phyloP scores from a whole-genome alignment of 768 basidiomycete species.

The Termitomyces sp. region DNA sequence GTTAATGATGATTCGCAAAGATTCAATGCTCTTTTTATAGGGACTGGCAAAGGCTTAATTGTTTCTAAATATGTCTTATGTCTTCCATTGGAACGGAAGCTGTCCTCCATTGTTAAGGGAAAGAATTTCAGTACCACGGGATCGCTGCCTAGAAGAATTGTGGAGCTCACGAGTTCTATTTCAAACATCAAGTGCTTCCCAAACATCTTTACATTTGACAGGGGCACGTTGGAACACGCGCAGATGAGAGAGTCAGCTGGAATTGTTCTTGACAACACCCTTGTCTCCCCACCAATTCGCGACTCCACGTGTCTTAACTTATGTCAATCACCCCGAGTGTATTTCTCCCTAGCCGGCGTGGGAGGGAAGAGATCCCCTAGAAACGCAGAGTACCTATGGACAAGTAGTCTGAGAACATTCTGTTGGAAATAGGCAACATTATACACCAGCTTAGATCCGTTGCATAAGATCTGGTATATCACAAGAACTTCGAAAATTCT shows the following conservation, averaged over 20 bases:
- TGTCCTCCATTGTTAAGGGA: background rate
- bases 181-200: background rate
- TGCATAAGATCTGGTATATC: background rate
- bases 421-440: background rate
- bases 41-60: background rate
- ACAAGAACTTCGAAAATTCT: background rate
- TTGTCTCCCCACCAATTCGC: background rate
- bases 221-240: conserved; percentile 1
- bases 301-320: background rate
- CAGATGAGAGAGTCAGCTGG: conserved; percentile 6
- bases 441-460: background rate
- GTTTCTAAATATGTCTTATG: background rate
- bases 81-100: background rate
- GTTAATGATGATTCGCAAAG: background rate
- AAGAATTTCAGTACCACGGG: background rate
- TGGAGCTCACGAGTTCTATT: conserved; percentile 1
- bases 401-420: background rate
- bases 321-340: background rate
- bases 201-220: conserved; percentile 1
- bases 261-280: background rate
- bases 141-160: background rate
- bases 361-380: background rate
- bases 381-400: background rate
- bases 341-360: background rate
- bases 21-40: background rate